Conservation (phyloP, 2,329 filamentous ascomycete species). For the Lizonia empirigonia region DNA sequence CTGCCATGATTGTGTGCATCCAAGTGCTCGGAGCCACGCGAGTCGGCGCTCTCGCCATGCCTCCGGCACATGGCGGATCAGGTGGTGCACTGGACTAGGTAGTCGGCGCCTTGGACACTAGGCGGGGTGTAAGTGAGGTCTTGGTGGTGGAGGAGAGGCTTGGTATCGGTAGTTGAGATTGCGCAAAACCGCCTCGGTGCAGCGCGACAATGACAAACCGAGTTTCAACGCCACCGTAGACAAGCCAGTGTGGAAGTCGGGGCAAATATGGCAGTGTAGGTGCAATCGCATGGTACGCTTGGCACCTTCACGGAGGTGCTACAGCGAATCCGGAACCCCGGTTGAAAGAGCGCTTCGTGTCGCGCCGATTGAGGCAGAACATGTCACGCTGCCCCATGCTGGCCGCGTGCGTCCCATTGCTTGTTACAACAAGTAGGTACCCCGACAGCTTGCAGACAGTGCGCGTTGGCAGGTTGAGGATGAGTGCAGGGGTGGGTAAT, state of each 20-base stretch:
- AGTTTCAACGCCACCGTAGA: background rate
- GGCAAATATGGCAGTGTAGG: background rate
- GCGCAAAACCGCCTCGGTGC: constrained; percentile 6
- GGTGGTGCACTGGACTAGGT: background rate
- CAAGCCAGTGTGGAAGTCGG: background rate
- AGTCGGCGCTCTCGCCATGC: background rate
- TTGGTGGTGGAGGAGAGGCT: constrained; percentile 1
- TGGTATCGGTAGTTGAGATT: constrained; percentile 1
- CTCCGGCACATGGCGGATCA: constrained; percentile 4
- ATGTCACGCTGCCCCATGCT: background rate
- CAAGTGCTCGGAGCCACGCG: constrained; percentile 1
- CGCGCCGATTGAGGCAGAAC: background rate
- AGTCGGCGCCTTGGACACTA: constrained; percentile 3
- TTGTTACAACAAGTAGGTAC: constrained; percentile 6
- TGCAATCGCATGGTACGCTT: constrained; percentile 1
- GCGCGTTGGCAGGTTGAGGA: constrained; percentile 5
- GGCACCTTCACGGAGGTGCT: background rate
- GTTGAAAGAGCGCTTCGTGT: background rate
- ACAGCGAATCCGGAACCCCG: constrained; percentile 15
- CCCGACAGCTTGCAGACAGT: background rate
- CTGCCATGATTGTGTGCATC: constrained; percentile 8
- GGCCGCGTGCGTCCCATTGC: background rate
- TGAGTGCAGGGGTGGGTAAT: constrained; percentile 11
- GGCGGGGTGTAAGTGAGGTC: background rate
- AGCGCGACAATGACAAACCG: constrained; percentile 19